These are phyloP conservation scores for Vickermania ingenoplastis DNA, from an alignment of 208 protist species.

Conservation along the genomic window DNA sequence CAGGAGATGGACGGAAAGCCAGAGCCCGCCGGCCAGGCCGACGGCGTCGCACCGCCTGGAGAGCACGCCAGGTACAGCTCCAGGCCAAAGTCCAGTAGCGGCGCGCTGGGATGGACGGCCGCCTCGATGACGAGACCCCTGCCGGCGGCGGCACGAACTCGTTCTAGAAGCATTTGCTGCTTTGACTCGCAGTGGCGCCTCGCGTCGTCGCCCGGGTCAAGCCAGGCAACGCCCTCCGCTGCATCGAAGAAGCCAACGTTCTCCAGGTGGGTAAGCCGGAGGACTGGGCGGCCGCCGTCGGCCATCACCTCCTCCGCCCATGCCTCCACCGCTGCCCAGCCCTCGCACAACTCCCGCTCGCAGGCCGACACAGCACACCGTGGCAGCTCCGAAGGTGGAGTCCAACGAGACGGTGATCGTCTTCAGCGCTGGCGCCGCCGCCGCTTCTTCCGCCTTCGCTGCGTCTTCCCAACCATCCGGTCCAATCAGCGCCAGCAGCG, in stretches of 20 bases:
- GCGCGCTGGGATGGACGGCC: neutral
- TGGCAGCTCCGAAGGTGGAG: neutral
- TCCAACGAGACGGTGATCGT: neutral
- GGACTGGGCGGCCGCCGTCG: too few relatives aligned
- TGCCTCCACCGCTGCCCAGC: too few relatives aligned
- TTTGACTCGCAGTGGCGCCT: too few relatives aligned
- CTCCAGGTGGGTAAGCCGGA: neutral
- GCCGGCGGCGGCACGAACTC: too few relatives aligned
- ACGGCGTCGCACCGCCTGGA: neutral
- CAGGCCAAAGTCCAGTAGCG: neutral
- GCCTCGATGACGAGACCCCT: too few relatives aligned
- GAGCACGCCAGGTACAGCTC: neutral
- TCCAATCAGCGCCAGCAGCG: too few relatives aligned
- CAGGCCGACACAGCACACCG: neutral
- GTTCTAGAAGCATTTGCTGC: too few relatives aligned
- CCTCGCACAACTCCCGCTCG: neutral
- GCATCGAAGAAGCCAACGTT: neutral
- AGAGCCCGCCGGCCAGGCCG: neutral
- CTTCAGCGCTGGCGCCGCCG: constrained; percentile 2
- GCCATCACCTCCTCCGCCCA: too few relatives aligned
- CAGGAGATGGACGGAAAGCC: neutral
- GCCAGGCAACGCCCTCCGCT: too few relatives aligned
- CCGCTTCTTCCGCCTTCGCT: constrained; percentile 4
- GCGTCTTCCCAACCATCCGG: too few relatives aligned
- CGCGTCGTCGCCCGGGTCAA: too few relatives aligned